A percentile compares a stretch with the other conserved stretches of the same genome.
Conservation (phyloP, 139 green algal species). For the Chlorella sp. region DNA sequence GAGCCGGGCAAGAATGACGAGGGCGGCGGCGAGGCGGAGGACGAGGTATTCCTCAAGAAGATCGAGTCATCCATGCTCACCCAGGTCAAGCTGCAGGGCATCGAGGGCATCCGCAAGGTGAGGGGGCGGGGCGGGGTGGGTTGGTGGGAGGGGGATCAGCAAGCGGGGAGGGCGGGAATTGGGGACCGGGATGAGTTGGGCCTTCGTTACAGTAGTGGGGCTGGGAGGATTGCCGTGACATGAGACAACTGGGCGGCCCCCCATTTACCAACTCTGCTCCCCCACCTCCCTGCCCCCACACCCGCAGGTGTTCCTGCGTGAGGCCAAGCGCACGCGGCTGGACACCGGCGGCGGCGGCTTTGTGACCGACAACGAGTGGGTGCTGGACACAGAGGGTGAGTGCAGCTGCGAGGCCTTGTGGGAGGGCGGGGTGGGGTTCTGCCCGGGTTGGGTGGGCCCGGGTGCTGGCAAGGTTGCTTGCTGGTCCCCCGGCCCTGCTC, state of each 20-base stretch:
- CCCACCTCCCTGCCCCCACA: neutral
- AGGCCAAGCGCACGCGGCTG: constrained; percentile 75
- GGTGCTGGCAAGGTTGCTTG: neutral
- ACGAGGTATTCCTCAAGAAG: constrained; percentile 83
- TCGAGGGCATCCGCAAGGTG: constrained; percentile 86
- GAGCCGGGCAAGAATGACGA: constrained; percentile 41
- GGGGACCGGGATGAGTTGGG: neutral
- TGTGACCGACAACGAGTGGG: constrained; percentile 85
- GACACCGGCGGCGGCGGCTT: constrained; percentile 56
- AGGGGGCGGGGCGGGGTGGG: neutral
- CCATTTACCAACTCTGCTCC: neutral
- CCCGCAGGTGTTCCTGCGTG: constrained; percentile 86
- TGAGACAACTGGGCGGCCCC: neutral
- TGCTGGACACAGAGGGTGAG: constrained; percentile 94
- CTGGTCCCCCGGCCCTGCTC: neutral
- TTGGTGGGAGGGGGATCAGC: neutral
- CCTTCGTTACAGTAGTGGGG: neutral
- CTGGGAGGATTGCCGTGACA: neutral
- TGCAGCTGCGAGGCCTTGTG: too few species aligned
- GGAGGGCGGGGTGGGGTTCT: neutral
- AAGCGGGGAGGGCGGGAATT: neutral
- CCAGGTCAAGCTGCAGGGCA: constrained; percentile 76
- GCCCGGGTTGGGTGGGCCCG: neutral
- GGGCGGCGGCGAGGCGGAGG: constrained; percentile 56
- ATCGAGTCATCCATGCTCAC: constrained; percentile 81